These are phyloP conservation scores for Batkoa obscura DNA, from an alignment of 371 early-diverging fungal genomes.

Conservation along the genomic window DNA sequence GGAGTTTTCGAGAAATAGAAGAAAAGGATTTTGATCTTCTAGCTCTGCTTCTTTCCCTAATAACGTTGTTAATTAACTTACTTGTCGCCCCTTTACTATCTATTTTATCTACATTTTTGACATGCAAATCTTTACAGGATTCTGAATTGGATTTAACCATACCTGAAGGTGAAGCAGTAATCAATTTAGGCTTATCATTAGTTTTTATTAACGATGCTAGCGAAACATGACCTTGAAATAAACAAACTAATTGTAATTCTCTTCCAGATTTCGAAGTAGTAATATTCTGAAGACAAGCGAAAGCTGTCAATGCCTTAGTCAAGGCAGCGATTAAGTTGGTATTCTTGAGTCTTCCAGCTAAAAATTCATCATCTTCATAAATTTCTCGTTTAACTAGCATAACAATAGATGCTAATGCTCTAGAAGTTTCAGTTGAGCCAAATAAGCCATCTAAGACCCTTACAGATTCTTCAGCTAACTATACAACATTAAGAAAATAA, in stretches of 20 bases:
- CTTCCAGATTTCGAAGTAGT: constrained; percentile 22
- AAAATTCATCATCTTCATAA: constrained; percentile 42
- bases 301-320: constrained; percentile 65
- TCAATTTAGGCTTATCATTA: too few species aligned
- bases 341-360: constrained; percentile 34
- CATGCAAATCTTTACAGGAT: too few species aligned
- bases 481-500: background rate
- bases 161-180: too few species aligned
- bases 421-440: constrained; percentile 80
- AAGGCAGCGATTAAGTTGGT: constrained; percentile 40
- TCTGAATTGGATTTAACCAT: too few species aligned
- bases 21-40: too few species aligned
- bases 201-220: background rate
- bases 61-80: too few species aligned
- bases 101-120: too few species aligned
- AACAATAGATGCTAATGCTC: constrained; percentile 64
- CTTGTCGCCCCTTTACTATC: too few species aligned
- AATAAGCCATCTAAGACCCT: constrained; percentile 78
- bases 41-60: too few species aligned
- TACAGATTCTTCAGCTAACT: constrained; percentile 76
- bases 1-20: too few species aligned
- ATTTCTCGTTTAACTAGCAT: constrained; percentile 56
- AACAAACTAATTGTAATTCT: background rate
- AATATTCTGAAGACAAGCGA: constrained; percentile 63
- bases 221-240: background rate